These are phyloP conservation scores for Carex littledalei DNA, from an alignment of 176 grass and related monocot genomes.

Conservation along the genomic window DNA sequence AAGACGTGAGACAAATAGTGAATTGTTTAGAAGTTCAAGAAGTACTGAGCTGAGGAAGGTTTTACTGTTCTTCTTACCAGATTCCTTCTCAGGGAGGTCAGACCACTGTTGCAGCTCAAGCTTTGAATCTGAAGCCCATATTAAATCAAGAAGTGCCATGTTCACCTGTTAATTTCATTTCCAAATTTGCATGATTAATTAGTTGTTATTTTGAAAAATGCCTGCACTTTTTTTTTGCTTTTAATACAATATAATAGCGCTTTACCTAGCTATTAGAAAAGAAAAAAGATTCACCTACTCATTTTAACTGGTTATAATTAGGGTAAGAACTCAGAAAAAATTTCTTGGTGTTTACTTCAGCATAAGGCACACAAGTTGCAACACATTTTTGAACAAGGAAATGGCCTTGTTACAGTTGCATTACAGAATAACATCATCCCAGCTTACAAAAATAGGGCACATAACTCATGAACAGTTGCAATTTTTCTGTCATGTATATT, in stretches of 20 bases:
- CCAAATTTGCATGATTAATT: neutral
- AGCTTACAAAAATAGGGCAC: too few relatives aligned
- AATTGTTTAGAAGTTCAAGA: neutral
- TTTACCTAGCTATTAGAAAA: neutral
- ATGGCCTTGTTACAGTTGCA: too few relatives aligned
- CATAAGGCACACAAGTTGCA: neutral
- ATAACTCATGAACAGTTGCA: too few relatives aligned
- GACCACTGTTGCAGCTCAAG: slow-evolving; percentile 8
- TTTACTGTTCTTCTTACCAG: slow-evolving; percentile 8
- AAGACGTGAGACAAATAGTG: neutral
- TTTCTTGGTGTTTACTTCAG: neutral
- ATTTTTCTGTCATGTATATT: too few relatives aligned
- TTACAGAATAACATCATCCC: too few relatives aligned
- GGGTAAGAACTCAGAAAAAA: neutral
- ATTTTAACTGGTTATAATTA: neutral
- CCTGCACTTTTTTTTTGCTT: neutral
- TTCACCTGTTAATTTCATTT: slow-evolving; percentile 17
- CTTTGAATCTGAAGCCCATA: slow-evolving; percentile 10
- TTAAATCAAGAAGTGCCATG: slow-evolving; percentile 15
- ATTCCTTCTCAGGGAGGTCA: slow-evolving; percentile 1
- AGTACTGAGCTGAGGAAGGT: neutral
- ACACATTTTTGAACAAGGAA: too few relatives aligned
- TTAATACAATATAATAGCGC: neutral
- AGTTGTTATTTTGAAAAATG: neutral
- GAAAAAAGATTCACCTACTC: neutral